Conservation (phyloP, 2,329 filamentous ascomycete species). For the Ophiostoma ips region DNA sequence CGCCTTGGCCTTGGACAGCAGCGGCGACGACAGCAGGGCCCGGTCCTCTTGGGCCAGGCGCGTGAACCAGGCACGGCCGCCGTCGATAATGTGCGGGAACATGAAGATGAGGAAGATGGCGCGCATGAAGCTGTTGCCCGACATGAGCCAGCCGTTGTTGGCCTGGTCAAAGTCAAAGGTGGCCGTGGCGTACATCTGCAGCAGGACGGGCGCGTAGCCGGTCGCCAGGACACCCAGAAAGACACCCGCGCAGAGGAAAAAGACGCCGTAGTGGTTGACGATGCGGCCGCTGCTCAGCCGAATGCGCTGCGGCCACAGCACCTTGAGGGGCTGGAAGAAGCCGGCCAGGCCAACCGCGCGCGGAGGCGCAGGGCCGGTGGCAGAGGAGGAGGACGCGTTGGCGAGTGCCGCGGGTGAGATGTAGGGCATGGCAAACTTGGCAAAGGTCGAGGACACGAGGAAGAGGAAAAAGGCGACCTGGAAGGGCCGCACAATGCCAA, state of each 20-base stretch:
- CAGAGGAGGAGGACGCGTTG: conserved; percentile 38
- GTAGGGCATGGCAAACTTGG: conserved; percentile 30
- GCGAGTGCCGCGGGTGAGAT: conserved; percentile 28
- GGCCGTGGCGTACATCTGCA: conserved; percentile 45
- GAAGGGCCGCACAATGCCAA: conserved; percentile 51
- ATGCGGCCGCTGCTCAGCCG: conserved; percentile 34
- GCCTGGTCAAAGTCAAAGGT: conserved; percentile 40
- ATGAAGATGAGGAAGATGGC: conserved; percentile 40
- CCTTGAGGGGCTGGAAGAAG: conserved; percentile 49
- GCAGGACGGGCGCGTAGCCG: conserved; percentile 49
- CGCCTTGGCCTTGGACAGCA: no score
- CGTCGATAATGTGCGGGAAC: conserved; percentile 37
- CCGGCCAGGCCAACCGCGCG: conserved; percentile 27
- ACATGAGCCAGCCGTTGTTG: conserved; percentile 43
- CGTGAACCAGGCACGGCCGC: conserved; percentile 18
- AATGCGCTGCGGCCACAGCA: conserved; percentile 45
- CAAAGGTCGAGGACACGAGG: conserved; percentile 29
- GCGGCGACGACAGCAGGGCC: neutral
- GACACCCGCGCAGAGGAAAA: conserved; percentile 50
- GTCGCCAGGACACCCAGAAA: conserved; percentile 54
- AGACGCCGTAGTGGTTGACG: conserved; percentile 44
- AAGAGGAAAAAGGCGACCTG: conserved; percentile 47
- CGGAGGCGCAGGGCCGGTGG: conserved; percentile 41
- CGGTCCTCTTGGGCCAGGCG: neutral
- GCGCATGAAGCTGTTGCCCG: conserved; percentile 38